Conservation (phyloP, 306 rosid genomes). For the Pyrus communis region DNA sequence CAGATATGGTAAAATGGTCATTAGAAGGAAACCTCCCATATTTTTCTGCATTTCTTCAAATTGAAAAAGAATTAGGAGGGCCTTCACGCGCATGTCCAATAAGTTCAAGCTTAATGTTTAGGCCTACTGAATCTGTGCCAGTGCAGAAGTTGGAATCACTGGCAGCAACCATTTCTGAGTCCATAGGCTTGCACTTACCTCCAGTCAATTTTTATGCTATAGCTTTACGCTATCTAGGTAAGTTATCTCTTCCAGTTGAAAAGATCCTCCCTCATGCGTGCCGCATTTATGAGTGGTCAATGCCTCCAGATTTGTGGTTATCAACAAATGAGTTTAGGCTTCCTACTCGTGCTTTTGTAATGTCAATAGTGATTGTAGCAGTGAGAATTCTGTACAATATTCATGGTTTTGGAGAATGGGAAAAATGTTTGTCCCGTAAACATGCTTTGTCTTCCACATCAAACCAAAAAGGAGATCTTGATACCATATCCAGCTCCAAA, state of each 20-base stretch:
- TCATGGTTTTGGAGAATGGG: slow-evolving; percentile 89
- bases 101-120: slow-evolving; percentile 59
- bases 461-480: slow-evolving; percentile 1
- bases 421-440: slow-evolving; percentile 43
- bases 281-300: slow-evolving; percentile 70
- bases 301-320: slow-evolving; percentile 76
- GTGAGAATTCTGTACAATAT: slow-evolving; percentile 64
- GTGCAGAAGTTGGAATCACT: slow-evolving; percentile 57
- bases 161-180: slow-evolving; percentile 65
- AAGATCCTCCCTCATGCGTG: slow-evolving; percentile 60
- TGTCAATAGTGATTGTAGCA: slow-evolving; percentile 73
- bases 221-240: slow-evolving; percentile 52
- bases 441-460: slow-evolving; percentile 23
- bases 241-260: slow-evolving; percentile 52
- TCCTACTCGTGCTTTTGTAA: slow-evolving; percentile 74
- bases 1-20: slow-evolving; percentile 73
- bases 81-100: slow-evolving; percentile 70
- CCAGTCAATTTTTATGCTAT: slow-evolving; percentile 79
- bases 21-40: slow-evolving; percentile 82
- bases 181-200: slow-evolving; percentile 66
- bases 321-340: slow-evolving; percentile 55
- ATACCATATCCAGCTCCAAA: background rate
- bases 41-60: slow-evolving; percentile 68
- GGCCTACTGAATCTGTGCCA: slow-evolving; percentile 54
- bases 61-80: slow-evolving; percentile 53